phyloP scores from a whole-genome alignment of 1,284 basidiomycete genomes.

The Heterobasidion annosum region DNA sequence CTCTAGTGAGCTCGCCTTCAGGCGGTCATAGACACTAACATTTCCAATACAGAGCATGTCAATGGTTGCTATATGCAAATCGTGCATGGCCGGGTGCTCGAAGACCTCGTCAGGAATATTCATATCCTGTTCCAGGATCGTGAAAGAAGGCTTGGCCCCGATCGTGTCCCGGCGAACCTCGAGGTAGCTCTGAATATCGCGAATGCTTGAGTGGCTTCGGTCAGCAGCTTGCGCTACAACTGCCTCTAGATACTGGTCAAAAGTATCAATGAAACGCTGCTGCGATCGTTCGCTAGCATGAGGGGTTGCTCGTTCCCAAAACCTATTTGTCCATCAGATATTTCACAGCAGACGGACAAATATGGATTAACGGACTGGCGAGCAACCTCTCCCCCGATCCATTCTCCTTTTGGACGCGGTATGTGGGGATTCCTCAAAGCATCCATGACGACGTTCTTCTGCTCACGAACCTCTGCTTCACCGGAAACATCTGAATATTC shows the following conservation, averaged over 20 bases:
- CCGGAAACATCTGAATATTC: constrained; percentile 21
- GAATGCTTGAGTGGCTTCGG: constrained; percentile 19
- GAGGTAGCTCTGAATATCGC: constrained; percentile 28
- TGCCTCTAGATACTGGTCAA: constrained; percentile 26
- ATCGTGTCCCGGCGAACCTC: constrained; percentile 27
- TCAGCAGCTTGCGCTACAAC: constrained; percentile 31
- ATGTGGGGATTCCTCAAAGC: constrained; percentile 13
- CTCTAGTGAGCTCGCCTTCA: background rate
- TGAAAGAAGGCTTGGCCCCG: constrained; percentile 30
- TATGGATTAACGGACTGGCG: constrained; percentile 11
- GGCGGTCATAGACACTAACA: constrained; percentile 13
- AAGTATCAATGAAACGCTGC: constrained; percentile 26
- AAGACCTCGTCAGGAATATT: constrained; percentile 30
- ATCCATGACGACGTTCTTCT: constrained; percentile 19
- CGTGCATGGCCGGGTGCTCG: constrained; percentile 24
- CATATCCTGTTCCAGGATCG: constrained; percentile 22
- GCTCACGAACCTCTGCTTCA: constrained; percentile 1
- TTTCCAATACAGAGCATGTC: constrained; percentile 32
- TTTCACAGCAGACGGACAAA: constrained; percentile 6
- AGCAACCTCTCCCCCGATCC: constrained; percentile 10
- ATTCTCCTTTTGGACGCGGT: constrained; percentile 14
- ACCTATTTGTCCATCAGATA: constrained; percentile 16
- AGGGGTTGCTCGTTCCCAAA: constrained; percentile 24
- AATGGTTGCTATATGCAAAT: constrained; percentile 20
- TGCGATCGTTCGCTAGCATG: constrained; percentile 21